Evolutionary conservation across 208 protist genomes (phyloP).

Genomic region (Endotrypanum monterogeii): DNA sequence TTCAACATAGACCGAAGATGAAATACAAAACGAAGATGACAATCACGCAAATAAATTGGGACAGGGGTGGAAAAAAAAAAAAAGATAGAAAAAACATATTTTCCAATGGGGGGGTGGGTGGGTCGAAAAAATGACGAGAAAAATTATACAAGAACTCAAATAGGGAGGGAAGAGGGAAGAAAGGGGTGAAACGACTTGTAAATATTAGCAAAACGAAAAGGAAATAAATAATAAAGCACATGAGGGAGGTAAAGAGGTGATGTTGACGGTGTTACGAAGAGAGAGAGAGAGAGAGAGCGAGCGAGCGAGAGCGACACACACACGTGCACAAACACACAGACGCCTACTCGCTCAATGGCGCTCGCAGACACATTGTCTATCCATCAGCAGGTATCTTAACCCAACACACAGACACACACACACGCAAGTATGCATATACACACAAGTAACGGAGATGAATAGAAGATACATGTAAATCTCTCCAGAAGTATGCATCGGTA

Average conservation of each 20-base stretch:
- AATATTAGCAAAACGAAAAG: not conserved
- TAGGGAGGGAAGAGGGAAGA: slow-evolving; percentile 9
- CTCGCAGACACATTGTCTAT: not conserved
- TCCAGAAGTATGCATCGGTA: no score
- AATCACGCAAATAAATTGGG: no score
- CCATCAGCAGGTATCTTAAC: no score
- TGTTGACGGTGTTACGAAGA: not conserved
- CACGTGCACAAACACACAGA: not conserved
- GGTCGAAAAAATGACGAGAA: not conserved
- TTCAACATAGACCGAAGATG: no score
- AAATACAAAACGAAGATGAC: no score
- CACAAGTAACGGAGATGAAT: no score
- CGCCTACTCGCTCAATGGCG: not conserved
- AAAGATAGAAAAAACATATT: no score
- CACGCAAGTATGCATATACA: not conserved
- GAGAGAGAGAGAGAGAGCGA: no score
- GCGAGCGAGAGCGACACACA: no score
- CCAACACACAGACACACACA: not conserved
- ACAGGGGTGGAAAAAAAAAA: no score
- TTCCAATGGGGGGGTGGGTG: no score
- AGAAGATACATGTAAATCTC: no score
- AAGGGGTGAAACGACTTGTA: not conserved
- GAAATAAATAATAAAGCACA: not conserved
- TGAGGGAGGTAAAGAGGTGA: not conserved
- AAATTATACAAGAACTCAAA: not conserved